Evolutionary conservation across 768 basidiomycete species (phyloP).

Genomic region (Collybia mongolica): DNA sequence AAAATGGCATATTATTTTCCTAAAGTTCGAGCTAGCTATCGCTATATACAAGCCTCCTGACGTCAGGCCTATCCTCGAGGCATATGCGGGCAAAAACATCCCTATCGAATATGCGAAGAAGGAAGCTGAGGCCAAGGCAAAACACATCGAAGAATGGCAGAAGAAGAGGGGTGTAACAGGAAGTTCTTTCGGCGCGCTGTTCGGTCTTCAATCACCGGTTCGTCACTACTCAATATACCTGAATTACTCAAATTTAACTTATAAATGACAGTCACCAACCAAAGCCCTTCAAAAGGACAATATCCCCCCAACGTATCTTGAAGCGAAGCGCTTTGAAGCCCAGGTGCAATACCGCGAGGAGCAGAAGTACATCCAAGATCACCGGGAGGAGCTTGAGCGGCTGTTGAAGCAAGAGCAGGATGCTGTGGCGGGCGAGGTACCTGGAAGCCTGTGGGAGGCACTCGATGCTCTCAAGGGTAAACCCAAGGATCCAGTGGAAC

Average conservation of each 20-base stretch:
- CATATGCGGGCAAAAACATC: constrained; percentile 87
- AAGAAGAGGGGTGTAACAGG: constrained; percentile 33
- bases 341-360: constrained; percentile 49
- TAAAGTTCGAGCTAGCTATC: constrained; percentile 56
- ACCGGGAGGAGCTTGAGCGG: constrained; percentile 45
- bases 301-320: constrained; percentile 50
- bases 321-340: constrained; percentile 50
- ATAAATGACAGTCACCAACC: constrained; percentile 10
- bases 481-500: constrained; percentile 5
- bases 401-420: constrained; percentile 37
- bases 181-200: constrained; percentile 35
- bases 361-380: constrained; percentile 45
- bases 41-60: constrained; percentile 88
- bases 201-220: constrained; percentile 35
- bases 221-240: constrained; percentile 3
- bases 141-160: constrained; percentile 83
- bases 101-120: constrained; percentile 85
- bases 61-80: constrained; percentile 82
- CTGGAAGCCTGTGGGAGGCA: constrained; percentile 48
- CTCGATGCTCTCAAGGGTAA: constrained; percentile 28
- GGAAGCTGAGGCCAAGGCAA: constrained; percentile 79
- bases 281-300: constrained; percentile 19
- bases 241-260: background rate
- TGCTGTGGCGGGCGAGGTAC: constrained; percentile 41
- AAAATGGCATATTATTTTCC: background rate